These are phyloP conservation scores for Xylariaceae sp. DNA, from an alignment of 2,329 filamentous ascomycete genomes.

Conservation along the genomic window DNA sequence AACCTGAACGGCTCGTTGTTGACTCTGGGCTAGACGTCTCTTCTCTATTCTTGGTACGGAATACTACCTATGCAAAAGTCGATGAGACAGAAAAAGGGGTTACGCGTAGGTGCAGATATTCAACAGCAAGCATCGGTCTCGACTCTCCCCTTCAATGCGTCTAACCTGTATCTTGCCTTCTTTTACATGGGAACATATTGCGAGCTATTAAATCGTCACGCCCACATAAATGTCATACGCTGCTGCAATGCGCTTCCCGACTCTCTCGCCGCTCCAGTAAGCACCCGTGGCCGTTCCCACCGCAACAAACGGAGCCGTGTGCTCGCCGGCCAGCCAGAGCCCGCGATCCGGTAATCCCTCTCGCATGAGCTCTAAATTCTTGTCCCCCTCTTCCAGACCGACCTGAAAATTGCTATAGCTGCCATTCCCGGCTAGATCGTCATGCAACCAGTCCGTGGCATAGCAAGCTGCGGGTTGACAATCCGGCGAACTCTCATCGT, in stretches of 20 bases:
- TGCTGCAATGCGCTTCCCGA: constrained; percentile 59
- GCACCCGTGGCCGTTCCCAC: constrained; percentile 85
- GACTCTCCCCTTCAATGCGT: not conserved
- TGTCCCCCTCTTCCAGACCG: constrained; percentile 63
- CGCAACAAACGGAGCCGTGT: constrained; percentile 84
- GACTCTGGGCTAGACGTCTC: too few species aligned
- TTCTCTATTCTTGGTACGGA: too few species aligned
- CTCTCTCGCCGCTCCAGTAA: constrained; percentile 83
- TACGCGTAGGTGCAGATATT: too few species aligned
- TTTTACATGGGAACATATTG: not conserved
- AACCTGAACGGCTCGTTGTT: too few species aligned
- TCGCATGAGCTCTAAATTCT: constrained; percentile 62
- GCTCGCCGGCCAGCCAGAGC: constrained; percentile 84
- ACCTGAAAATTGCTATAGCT: constrained; percentile 83
- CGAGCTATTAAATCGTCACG: constrained; percentile 11
- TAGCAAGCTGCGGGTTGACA: constrained; percentile 61
- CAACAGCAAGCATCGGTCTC: too few species aligned
- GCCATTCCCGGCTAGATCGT: constrained; percentile 74
- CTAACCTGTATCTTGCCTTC: not conserved
- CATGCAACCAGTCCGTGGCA: constrained; percentile 71
- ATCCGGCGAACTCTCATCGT: constrained; percentile 44
- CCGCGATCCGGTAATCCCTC: constrained; percentile 60
- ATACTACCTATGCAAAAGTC: too few species aligned
- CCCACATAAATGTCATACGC: constrained; percentile 41
- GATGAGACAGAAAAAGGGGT: too few species aligned